Evolutionary conservation across 2,329 filamentous ascomycete genomes (phyloP).

Genomic region (Hymenoscyphus albidus): DNA sequence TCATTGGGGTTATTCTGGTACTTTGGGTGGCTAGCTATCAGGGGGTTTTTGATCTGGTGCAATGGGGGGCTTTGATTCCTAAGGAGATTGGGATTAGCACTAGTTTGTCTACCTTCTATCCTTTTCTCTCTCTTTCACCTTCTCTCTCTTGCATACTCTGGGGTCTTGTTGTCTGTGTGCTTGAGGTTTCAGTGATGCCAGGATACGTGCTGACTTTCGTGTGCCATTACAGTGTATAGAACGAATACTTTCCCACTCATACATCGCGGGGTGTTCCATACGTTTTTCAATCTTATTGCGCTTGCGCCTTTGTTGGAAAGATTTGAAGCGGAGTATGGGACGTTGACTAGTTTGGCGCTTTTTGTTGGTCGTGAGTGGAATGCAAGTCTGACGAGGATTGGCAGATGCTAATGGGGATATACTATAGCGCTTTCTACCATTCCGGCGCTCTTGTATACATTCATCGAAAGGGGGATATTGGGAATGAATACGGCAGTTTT

Average conservation of each 20-base stretch:
- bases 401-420: conserved; percentile 15
- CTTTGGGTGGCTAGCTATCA: conserved; percentile 69
- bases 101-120: conserved; percentile 50
- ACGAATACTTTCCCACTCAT: conserved; percentile 90
- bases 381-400: neutral
- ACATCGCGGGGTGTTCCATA: conserved; percentile 77
- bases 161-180: neutral
- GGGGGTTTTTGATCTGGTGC: conserved; percentile 64
- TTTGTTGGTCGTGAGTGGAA: conserved; percentile 80
- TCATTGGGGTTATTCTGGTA: conserved; percentile 61
- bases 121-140: neutral
- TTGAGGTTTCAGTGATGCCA: neutral
- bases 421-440: conserved; percentile 68
- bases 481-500: conserved; percentile 68
- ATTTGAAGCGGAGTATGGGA: conserved; percentile 91
- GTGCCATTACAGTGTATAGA: conserved; percentile 66
- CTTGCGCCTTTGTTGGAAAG: conserved; percentile 85
- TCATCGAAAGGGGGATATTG: conserved; percentile 72
- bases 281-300: conserved; percentile 73
- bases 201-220: conserved; percentile 8
- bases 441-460: conserved; percentile 75
- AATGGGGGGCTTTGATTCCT: conserved; percentile 78
- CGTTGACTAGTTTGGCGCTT: conserved; percentile 77
- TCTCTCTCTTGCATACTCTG: neutral
- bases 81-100: conserved; percentile 66